Conservation (phyloP, 768 basidiomycete species). For the Suillus brevipes region DNA sequence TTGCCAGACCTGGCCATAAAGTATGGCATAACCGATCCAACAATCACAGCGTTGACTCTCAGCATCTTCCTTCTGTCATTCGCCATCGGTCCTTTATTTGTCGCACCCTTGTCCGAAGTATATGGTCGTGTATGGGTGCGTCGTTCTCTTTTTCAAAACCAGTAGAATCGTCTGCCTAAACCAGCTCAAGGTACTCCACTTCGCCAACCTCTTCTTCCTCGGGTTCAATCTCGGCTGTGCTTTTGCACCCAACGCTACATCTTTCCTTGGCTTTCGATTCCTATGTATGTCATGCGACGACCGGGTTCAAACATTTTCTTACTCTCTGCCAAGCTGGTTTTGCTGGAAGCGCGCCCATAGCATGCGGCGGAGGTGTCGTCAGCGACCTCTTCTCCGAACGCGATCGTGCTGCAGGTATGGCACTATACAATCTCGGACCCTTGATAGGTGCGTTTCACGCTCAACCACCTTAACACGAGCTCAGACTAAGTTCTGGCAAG, state of each 20-base stretch:
- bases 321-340: slow-evolving; percentile 51
- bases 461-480: background rate
- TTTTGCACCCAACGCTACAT: slow-evolving; percentile 53
- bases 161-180: background rate
- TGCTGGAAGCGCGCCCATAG: slow-evolving; percentile 62
- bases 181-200: slow-evolving; percentile 49
- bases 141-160: background rate
- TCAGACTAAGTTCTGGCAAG: slow-evolving; percentile 32
- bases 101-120: slow-evolving; percentile 6
- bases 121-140: slow-evolving; percentile 47
- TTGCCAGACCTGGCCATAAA: background rate
- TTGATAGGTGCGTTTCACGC: slow-evolving; percentile 45
- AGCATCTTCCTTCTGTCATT: background rate
- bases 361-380: slow-evolving; percentile 63
- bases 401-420: slow-evolving; percentile 69
- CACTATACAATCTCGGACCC: slow-evolving; percentile 62
- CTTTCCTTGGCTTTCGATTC: slow-evolving; percentile 67
- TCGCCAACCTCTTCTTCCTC: slow-evolving; percentile 17
- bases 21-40: background rate
- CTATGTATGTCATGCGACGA: slow-evolving; percentile 42
- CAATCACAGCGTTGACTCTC: background rate
- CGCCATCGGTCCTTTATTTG: background rate
- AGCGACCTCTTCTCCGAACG: slow-evolving; percentile 54
- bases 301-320: background rate
- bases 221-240: slow-evolving; percentile 43